Base-by-base conservation (phyloP, 257 asterid species). In the Lycium barbarum region DNA sequence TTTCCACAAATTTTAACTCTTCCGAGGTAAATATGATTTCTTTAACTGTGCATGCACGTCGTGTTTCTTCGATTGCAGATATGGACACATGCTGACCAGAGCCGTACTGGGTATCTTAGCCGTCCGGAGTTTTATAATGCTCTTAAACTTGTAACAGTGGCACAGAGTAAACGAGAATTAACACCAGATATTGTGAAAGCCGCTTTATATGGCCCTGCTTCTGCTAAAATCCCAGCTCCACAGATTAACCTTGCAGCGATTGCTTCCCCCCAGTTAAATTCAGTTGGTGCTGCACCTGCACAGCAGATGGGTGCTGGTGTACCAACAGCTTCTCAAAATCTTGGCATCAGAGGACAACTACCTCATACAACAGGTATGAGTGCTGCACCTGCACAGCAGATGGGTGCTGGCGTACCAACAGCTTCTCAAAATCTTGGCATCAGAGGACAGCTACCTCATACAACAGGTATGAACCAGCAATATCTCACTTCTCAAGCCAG, bases 121-220 rank as follows among this genome's bases (percentile, higher is more conserved):
- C 98, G 95, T 55, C 88, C 92, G 26, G 99, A 95, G 88, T 96
- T 96, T 88, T 94, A 90, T 88, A 96, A 94, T 88, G 98, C 98
- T 86, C 98, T 96, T 63, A 96, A 92, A 91, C 98, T 96, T 78
- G 98, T 96, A 71, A 96, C 99, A 3, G 98, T 96, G 87, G 99
- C 99, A 80, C 99, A 96, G 88, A 96, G 95, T 88, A 96, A 96
- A 89, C 92, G 97, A 65, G 99, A 94, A 61, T 91, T 96, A 88
- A 93, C 98, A 35, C 93, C 97, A 10, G 99, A 96, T 76, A 96
- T 96, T 45, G 98, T 96, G 85, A 95, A 96, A 91, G 97, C 97
- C 47, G 99, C 99, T 47, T 84, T 96, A 81, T 91, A 88, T 83
- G 94, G 98, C 82, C 93, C 98, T 35, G 99, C 99, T 87, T 92